Conservation (phyloP, 2,329 filamentous ascomycete genomes). For the Thelonectria discophora region DNA sequence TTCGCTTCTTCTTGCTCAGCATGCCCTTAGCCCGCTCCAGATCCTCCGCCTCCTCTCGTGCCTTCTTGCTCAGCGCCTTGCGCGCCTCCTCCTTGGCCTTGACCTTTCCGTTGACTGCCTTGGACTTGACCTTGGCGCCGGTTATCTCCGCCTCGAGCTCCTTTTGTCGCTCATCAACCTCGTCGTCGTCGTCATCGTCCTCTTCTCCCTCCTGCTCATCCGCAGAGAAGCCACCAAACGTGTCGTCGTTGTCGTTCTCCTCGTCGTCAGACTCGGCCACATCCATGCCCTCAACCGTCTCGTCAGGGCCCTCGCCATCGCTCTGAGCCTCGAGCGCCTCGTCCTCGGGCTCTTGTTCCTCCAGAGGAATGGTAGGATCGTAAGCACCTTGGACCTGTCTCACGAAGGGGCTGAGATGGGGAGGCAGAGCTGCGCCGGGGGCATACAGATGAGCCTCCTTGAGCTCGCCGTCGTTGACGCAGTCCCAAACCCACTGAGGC, state of each 20-base stretch:
- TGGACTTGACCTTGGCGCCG: constrained; percentile 68
- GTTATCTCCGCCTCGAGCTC: constrained; percentile 93
- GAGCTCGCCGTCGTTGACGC: constrained; percentile 89
- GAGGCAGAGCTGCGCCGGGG: constrained; percentile 87
- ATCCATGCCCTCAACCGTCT: constrained; percentile 59
- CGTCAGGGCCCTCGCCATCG: constrained; percentile 57
- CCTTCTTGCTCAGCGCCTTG: constrained; percentile 75
- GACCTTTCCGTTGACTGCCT: constrained; percentile 57
- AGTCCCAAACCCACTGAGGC: constrained; percentile 99
- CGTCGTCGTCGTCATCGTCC: constrained; percentile 61
- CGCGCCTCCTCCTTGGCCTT: constrained; percentile 75
- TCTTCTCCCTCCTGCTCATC: constrained; percentile 54
- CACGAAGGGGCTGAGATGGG: constrained; percentile 96
- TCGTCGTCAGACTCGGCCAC: constrained; percentile 58
- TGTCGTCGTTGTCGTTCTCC: constrained; percentile 57
- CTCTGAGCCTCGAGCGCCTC: constrained; percentile 80
- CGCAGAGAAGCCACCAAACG: constrained; percentile 60
- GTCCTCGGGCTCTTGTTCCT: constrained; percentile 86
- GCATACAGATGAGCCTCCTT: constrained; percentile 88
- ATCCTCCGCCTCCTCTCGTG: constrained; percentile 83
- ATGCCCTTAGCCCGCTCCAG: constrained; percentile 95
- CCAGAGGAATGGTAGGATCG: constrained; percentile 86
- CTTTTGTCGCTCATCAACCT: constrained; percentile 78
- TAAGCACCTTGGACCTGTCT: constrained; percentile 87
- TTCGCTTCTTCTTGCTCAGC: constrained; percentile 97